These are phyloP conservation scores for Jimgerdemannia flammicorona DNA, from an alignment of 192 early-diverging fungal species.

Conservation along the genomic window DNA sequence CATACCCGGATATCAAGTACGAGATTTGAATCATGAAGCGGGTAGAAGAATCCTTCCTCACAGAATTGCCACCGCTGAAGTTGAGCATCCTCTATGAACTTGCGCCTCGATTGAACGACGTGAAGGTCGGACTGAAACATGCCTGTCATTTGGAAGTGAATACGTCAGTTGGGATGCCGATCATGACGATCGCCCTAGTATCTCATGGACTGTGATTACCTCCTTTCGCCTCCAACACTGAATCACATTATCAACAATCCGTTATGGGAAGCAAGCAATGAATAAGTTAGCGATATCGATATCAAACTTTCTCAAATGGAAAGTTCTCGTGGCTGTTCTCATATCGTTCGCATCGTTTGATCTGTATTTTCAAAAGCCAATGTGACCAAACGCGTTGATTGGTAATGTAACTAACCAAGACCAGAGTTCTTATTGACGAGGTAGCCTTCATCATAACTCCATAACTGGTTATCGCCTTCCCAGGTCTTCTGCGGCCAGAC, in stretches of 20 bases:
- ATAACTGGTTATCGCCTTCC: constrained; percentile 37
- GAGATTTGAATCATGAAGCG: constrained; percentile 21
- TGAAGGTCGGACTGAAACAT: too few species aligned
- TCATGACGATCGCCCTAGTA: too few species aligned
- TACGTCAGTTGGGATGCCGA: too few species aligned
- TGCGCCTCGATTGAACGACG: too few species aligned
- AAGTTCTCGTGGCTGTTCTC: too few species aligned
- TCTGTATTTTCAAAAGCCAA: too few species aligned
- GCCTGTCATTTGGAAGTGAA: too few species aligned
- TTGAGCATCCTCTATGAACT: constrained; percentile 8
- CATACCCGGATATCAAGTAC: constrained; percentile 33
- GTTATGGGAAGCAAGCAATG: constrained; percentile 13
- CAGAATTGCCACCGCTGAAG: constrained; percentile 25
- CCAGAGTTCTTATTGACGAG: constrained; percentile 33
- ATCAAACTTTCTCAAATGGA: not conserved
- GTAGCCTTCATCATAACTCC: constrained; percentile 21
- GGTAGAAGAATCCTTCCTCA: constrained; percentile 21
- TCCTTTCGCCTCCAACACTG: too few species aligned
- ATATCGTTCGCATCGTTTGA: too few species aligned
- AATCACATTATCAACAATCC: constrained; percentile 18
- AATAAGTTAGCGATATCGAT: not conserved
- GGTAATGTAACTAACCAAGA: constrained; percentile 20
- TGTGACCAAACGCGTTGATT: too few species aligned
- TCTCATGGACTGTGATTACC: too few species aligned
- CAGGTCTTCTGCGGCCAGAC: constrained; percentile 36